Base-by-base conservation (phyloP, 2,329 filamentous ascomycete genomes). In the Penicillium sp. region DNA sequence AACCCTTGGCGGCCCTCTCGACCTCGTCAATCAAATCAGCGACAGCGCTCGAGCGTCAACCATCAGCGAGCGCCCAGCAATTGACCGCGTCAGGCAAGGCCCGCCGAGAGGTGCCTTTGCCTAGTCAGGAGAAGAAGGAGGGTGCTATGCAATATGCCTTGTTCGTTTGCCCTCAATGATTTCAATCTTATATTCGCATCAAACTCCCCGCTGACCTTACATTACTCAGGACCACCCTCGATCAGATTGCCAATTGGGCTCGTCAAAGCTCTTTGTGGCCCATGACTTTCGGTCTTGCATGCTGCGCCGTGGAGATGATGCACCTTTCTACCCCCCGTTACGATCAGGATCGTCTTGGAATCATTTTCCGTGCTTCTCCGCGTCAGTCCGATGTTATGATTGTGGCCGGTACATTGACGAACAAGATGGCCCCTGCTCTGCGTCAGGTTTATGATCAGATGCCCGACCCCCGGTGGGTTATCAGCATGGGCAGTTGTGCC, bases 261-360 rank as follows among this genome's bases (percentile, higher is more conserved):
- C 88, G 90, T 49, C 90, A 95, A 77, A 87, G 88, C 62, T 95
- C 90, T 20, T 81, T 95, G 59, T 95, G 90, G 90, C 90, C 91
- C 67, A 91, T 95, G 89, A 94, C 90, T 45, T 95, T 95, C 75
- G 90, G 89, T 61, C 88, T 95, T 58, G 91, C 90, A 68, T 95
- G 90, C 83, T 95, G 90, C 78, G 90, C 90, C 76, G 80, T 95
- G 71, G 90, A 95, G 74, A 95, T 95, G 90, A 95, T 95, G 91
- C 90, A 95, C 76, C 82, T 93, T 45, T 95, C 91, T 42, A 92
- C 90, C 51, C 91, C 90, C 34, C 89, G 90, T 56, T 95, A 95
- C 83, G 90, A 95, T 72, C 90, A 95, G 74, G 90, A 95, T 78
- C 85, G 90, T 37, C 81, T 92, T 61, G 90, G 90, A 66, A 93